A percentile compares a stretch with the other conserved stretches of the same genome.
Conservation (phyloP, 1,284 basidiomycete genomes). For the Pseudozyma sp. region DNA sequence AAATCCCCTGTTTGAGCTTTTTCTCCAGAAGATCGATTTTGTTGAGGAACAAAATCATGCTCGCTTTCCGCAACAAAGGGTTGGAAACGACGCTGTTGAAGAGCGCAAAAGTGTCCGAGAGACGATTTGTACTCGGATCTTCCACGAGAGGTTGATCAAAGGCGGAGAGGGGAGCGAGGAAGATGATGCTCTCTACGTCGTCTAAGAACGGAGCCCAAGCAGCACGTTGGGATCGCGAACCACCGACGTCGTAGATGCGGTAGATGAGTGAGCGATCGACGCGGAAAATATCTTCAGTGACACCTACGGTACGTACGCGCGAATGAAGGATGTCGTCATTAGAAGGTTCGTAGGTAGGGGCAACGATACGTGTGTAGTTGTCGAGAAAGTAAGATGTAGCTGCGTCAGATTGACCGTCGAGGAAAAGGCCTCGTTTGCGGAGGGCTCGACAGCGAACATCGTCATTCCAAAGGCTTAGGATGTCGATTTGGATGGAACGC, state of each 20-base stretch:
- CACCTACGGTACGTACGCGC: conserved; percentile 55
- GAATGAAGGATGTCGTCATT: conserved; percentile 59
- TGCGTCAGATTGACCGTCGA: conserved; percentile 23
- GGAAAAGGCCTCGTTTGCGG: conserved; percentile 23
- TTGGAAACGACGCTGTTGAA: conserved; percentile 45
- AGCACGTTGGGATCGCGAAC: conserved; percentile 37
- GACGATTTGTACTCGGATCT: conserved; percentile 39
- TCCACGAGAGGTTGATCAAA: conserved; percentile 56
- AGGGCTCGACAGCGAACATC: conserved; percentile 17
- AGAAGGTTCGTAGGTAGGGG: conserved; percentile 18
- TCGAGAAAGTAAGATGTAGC: conserved; percentile 48
- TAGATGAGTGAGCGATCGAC: conserved; percentile 38
- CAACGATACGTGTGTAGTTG: conserved; percentile 32
- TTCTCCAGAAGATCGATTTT: conserved; percentile 55
- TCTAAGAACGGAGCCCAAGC: conserved; percentile 54
- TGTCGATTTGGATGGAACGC: conserved; percentile 4
- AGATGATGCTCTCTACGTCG: conserved; percentile 50
- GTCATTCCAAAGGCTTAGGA: conserved; percentile 22
- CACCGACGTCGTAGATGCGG: conserved; percentile 58
- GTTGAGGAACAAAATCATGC: conserved; percentile 58
- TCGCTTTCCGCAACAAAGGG: conserved; percentile 33
- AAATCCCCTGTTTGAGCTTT: conserved; percentile 31
- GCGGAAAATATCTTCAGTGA: conserved; percentile 45
- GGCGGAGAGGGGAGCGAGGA: conserved; percentile 55
- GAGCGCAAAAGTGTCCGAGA: conserved; percentile 44